Conservation (phyloP, 1,284 basidiomycete genomes). For the Malassezia furfur region DNA sequence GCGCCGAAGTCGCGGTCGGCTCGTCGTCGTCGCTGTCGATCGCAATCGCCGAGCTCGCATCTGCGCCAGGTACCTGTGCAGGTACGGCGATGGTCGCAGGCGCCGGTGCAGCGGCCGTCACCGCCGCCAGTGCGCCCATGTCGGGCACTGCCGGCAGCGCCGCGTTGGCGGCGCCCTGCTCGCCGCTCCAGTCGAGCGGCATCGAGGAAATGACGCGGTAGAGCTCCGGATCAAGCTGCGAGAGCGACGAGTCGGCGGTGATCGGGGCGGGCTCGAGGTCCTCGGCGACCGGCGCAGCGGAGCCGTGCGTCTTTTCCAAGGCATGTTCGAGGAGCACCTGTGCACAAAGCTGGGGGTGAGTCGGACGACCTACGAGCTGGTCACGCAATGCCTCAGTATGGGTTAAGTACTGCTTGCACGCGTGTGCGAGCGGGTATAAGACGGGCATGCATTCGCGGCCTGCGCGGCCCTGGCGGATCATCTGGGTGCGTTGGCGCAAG, state of each 20-base stretch:
- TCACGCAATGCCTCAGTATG: background rate
- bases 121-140: background rate
- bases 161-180: background rate
- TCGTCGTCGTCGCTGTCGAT: conserved; percentile 13
- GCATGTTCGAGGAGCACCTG: conserved; percentile 7
- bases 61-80: background rate
- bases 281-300: background rate
- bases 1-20: background rate
- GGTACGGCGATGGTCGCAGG: background rate
- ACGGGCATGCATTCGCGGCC: background rate
- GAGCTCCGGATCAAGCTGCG: conserved; percentile 3
- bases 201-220: conserved; percentile 11
- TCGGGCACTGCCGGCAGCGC: background rate
- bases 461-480: conserved; percentile 2
- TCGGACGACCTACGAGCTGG: background rate
- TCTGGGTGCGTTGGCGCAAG: conserved; percentile 8
- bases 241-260: background rate
- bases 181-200: conserved; percentile 4
- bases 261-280: background rate
- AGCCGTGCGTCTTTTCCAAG: background rate
- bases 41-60: conserved; percentile 1
- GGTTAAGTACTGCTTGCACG: background rate
- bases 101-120: background rate
- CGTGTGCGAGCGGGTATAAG: conserved; percentile 1
- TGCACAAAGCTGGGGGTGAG: conserved; percentile 4